Evolutionary conservation across 2,329 filamentous ascomycete species (phyloP), one percentile per base, ranked within the genome.

Genomic region (Scolecobasidium constrictum): DNA sequence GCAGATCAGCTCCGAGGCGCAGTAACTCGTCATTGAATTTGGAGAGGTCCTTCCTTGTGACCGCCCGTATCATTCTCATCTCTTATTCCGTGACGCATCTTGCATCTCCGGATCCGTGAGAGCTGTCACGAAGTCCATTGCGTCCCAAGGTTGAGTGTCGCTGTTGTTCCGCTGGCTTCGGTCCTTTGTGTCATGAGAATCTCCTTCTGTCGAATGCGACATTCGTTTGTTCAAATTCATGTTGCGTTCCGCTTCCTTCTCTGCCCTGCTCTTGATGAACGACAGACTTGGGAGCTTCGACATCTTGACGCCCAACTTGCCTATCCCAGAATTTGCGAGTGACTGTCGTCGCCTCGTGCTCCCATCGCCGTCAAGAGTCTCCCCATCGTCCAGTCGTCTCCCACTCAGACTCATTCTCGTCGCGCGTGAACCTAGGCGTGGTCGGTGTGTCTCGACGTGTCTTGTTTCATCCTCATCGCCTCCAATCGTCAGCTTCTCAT

Each of bases 221-320:
- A n/a, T n/a, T 13, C 5, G 18, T 26, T 5, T 2, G 20, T 41
- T 41, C 23, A 3, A 16, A n/a, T 41, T 17, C 26, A 41, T 35
- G 20, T 41, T 41, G 16, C 17, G 22, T 18, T 20, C 33, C 16
- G 38, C 38, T 18, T 41, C 38, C 18, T 18, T 41, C 26, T 41
- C 38, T n/a, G 38, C 38, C 17, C 28, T 16, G 12, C 20, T 28
- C 17, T 41, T 34, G 2, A 41, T 23, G 3, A 41, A 33, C 7
- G 4, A 4, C 3, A 43, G 13, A 7, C 13, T 37, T 5, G 40
- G 40, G 4, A 43, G 19, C 11, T 11, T 18, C 3, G 31, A 31
- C 2, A 43, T 13, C 20, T 15, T 35, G 12, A 43, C 19, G 31
- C 40, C 40, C 12, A 37, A 13, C 18, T 31, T 35, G 2, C 40